Evolutionary conservation across 257 asterid genomes (phyloP).

Genomic region (Ballota nigra): DNA sequence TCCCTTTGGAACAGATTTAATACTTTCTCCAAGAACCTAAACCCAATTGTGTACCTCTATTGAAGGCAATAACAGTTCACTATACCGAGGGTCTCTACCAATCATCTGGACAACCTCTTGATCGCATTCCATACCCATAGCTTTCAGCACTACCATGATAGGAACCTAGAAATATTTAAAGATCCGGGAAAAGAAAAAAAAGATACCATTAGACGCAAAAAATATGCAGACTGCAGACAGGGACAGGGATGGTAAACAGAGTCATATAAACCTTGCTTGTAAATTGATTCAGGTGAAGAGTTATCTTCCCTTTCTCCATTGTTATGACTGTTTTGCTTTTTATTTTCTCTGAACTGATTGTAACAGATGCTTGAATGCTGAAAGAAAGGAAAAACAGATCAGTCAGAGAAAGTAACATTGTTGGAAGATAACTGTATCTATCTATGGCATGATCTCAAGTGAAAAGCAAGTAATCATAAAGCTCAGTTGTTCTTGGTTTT

Average conservation of each 20-base stretch:
- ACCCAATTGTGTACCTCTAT: constrained; percentile 59
- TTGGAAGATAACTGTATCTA: constrained; percentile 1
- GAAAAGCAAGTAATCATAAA: constrained; percentile 18
- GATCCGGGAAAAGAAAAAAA: background rate
- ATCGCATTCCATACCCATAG: constrained; percentile 98
- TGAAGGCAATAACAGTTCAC: constrained; percentile 86
- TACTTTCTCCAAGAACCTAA: constrained; percentile 3
- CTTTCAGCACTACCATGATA: constrained; percentile 84
- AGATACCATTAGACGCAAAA: constrained; percentile 11
- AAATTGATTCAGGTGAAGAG: constrained; percentile 65
- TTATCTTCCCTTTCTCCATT: constrained; percentile 86
- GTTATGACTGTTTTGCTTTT: constrained; percentile 78
- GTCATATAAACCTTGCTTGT: constrained; percentile 53
- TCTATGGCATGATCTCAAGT: constrained; percentile 4
- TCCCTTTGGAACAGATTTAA: constrained; percentile 1
- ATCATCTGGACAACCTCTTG: constrained; percentile 97
- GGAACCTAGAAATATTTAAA: constrained; percentile 61
- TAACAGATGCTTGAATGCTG: constrained; percentile 97
- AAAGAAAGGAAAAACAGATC: constrained; percentile 22
- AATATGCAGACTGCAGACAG: background rate
- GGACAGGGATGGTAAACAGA: constrained; percentile 9
- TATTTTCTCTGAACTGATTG: constrained; percentile 66
- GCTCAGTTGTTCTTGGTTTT: background rate
- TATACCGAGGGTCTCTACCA: constrained; percentile 92
- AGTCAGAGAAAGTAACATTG: constrained; percentile 7